These are phyloP conservation scores for Phycomyces nitens DNA, from an alignment of 192 early-diverging fungal species.

Conservation along the genomic window DNA sequence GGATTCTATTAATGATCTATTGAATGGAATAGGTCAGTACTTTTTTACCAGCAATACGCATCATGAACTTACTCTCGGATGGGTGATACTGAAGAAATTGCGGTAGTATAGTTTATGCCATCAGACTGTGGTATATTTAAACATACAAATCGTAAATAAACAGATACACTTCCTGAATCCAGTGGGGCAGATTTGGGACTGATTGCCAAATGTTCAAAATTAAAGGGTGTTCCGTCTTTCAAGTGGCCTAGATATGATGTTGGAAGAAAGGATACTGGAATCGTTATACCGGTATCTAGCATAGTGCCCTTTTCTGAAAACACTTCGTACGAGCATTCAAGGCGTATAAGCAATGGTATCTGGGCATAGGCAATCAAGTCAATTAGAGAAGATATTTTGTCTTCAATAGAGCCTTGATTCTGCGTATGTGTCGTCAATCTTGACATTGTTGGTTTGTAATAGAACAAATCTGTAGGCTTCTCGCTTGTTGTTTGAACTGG, in stretches of 20 bases:
- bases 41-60: neutral
- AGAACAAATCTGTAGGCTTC: constrained; percentile 49
- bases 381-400: constrained; percentile 24
- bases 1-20: constrained; percentile 26
- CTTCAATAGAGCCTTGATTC: neutral
- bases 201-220: neutral
- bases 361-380: constrained; percentile 55
- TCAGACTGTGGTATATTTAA: constrained; percentile 50
- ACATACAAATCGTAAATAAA: constrained; percentile 49
- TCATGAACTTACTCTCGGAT: constrained; percentile 1
- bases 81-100: neutral
- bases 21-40: neutral
- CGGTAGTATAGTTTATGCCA: constrained; percentile 21
- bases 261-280: constrained; percentile 4
- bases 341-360: constrained; percentile 60
- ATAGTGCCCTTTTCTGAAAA: neutral
- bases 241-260: neutral
- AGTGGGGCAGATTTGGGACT: neutral
- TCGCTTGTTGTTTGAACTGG: constrained; percentile 36
- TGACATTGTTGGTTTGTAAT: constrained; percentile 52
- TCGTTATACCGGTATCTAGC: neutral
- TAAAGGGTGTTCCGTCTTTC: neutral
- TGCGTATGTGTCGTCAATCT: constrained; percentile 19
- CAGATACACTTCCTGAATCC: neutral
- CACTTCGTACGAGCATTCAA: constrained; percentile 56